phyloP scores from a whole-genome alignment of 2,329 filamentous ascomycete genomes.

The Alternaria ethzedia region DNA sequence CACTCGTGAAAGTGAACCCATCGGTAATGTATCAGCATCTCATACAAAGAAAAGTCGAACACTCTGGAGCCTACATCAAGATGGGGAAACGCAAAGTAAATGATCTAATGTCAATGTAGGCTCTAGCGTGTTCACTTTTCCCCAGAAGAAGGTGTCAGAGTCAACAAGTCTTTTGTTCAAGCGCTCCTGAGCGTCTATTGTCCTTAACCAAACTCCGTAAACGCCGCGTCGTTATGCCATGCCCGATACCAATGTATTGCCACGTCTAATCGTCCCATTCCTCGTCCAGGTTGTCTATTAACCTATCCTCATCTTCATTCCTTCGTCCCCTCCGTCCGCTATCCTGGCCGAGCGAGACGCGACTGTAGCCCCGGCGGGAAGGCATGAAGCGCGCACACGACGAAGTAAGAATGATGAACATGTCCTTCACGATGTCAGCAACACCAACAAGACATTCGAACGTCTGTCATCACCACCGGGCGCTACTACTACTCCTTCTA shows the following conservation, averaged over 20 bases:
- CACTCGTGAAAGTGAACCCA: not conserved
- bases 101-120: not conserved
- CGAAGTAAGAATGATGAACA: slow-evolving; percentile 71
- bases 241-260: not conserved
- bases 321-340: slow-evolving; percentile 51
- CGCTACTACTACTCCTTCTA: not conserved
- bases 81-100: not conserved
- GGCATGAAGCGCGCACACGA: slow-evolving; percentile 73
- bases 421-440: slow-evolving; percentile 49
- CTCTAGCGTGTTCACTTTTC: not conserved
- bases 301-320: slow-evolving; percentile 84
- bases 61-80: not conserved
- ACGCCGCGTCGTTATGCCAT: slow-evolving; percentile 7
- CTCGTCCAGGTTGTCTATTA: slow-evolving; percentile 96
- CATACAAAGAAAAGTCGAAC: not conserved
- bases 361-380: slow-evolving; percentile 69
- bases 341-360: slow-evolving; percentile 61
- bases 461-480: not conserved
- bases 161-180: not conserved
- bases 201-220: slow-evolving; percentile 3
- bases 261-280: slow-evolving; percentile 81
- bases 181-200: slow-evolving; percentile 5
- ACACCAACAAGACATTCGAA: not conserved
- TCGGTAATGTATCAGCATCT: not conserved
- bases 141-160: not conserved